These are phyloP conservation scores for Blastobotrys arbuscula DNA, from an alignment of 1,139 yeast species.

Conservation along the genomic window DNA sequence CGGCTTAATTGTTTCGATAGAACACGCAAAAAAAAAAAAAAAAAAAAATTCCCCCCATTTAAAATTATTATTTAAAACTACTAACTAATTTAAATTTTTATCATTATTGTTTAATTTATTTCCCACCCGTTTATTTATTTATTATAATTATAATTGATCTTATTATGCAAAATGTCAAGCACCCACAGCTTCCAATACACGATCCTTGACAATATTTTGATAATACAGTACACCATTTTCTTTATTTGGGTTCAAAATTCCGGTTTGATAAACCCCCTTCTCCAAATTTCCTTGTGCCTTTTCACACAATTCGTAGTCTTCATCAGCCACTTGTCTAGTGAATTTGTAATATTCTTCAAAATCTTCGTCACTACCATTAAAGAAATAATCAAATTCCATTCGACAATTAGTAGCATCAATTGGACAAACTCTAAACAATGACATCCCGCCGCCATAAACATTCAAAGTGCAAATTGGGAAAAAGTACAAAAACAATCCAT, in stretches of 20 bases:
- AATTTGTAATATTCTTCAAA: constrained; percentile 13
- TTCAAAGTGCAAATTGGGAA: constrained; percentile 15
- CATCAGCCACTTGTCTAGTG: constrained; percentile 12
- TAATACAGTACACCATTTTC: constrained; percentile 13
- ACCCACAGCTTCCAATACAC: constrained; percentile 5
- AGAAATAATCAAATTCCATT: constrained; percentile 14
- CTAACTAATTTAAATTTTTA: too few relatives aligned
- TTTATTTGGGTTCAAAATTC: constrained; percentile 12
- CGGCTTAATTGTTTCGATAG: too few relatives aligned
- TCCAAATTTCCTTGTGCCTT: constrained; percentile 11
- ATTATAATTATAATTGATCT: too few relatives aligned
- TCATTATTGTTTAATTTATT: too few relatives aligned
- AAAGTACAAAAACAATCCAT: constrained; percentile 12
- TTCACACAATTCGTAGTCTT: constrained; percentile 12
- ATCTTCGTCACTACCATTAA: constrained; percentile 12
- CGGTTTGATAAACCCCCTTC: constrained; percentile 11
- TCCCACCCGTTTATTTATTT: too few relatives aligned
- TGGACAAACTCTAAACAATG: constrained; percentile 13
- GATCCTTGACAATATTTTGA: constrained; percentile 11
- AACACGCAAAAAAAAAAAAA: too few relatives aligned
- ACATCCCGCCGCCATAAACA: constrained; percentile 14
- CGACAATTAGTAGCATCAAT: constrained; percentile 13
- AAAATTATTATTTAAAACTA: too few relatives aligned
- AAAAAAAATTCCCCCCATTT: too few relatives aligned
- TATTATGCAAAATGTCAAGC: too few relatives aligned